Percentiles rank a stretch among this genome's conserved stretches.
These are phyloP conservation scores for Cicer chorassanicum DNA, from an alignment of 306 rosid genomes.

Conservation along the genomic window DNA sequence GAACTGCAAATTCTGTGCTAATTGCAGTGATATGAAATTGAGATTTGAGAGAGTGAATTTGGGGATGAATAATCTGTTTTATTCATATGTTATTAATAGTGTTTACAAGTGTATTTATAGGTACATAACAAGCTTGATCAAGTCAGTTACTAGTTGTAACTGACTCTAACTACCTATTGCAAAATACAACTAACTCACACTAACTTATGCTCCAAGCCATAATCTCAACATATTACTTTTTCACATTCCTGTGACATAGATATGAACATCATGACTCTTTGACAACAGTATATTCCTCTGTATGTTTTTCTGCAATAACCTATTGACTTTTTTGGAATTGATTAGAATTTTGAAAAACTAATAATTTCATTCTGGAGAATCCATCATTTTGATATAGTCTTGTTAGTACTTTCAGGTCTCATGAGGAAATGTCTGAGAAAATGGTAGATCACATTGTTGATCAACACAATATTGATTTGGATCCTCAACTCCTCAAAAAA, in stretches of 20 bases:
- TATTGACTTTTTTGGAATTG: background rate
- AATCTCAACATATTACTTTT: background rate
- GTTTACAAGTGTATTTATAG: too few species aligned
- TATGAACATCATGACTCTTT: background rate
- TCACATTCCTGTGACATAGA: background rate
- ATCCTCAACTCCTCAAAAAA: constrained; percentile 48
- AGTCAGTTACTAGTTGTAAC: too few species aligned
- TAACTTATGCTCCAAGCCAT: too few species aligned
- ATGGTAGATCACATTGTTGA: constrained; percentile 61
- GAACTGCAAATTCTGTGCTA: too few species aligned
- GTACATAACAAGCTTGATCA: too few species aligned
- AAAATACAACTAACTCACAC: too few species aligned
- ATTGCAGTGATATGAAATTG: too few species aligned
- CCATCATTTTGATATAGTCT: constrained; percentile 24
- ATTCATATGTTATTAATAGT: too few species aligned
- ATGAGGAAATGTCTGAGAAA: constrained; percentile 61
- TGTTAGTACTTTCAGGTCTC: constrained; percentile 51
- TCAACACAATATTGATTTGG: constrained; percentile 53
- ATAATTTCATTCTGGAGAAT: constrained; percentile 23
- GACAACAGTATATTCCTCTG: background rate
- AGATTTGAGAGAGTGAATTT: too few species aligned
- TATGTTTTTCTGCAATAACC: background rate
- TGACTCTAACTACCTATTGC: too few species aligned
- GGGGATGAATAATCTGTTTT: too few species aligned
- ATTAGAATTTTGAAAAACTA: constrained; percentile 19